These are phyloP conservation scores for Leccinum fibrillosum DNA, from an alignment of 768 basidiomycete species.

Conservation along the genomic window DNA sequence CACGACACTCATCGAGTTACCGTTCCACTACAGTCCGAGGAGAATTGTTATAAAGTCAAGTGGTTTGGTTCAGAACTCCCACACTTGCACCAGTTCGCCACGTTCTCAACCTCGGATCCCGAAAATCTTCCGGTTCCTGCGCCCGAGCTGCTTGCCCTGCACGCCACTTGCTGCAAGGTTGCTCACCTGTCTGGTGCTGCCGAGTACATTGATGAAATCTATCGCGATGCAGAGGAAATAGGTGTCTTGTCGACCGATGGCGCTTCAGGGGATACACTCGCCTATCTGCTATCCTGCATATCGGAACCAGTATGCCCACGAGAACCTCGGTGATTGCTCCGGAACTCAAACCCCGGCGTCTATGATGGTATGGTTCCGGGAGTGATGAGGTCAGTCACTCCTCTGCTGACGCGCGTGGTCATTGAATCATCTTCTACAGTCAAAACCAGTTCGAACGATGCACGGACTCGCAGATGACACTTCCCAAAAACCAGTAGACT, in stretches of 20 bases:
- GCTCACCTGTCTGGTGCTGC: conserved; percentile 23
- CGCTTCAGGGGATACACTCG: not conserved
- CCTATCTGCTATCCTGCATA: not conserved
- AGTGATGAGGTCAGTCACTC: too few relatives aligned
- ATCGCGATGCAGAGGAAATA: conserved; percentile 3
- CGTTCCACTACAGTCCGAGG: not conserved
- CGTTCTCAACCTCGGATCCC: conserved; percentile 5
- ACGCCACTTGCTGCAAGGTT: conserved; percentile 24
- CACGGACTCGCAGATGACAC: too few relatives aligned
- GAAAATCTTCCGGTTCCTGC: conserved; percentile 14
- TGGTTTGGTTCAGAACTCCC: not conserved
- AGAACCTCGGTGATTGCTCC: too few relatives aligned
- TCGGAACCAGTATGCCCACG: not conserved
- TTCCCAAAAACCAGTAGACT: too few relatives aligned
- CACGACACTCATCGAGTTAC: not conserved
- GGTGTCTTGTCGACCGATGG: conserved; percentile 3
- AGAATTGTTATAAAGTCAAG: conserved; percentile 7
- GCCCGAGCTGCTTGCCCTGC: conserved; percentile 11
- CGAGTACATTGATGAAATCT: conserved; percentile 17
- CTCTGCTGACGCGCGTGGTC: too few relatives aligned
- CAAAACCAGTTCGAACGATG: too few relatives aligned
- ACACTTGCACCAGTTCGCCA: not conserved
- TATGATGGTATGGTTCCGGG: too few relatives aligned
- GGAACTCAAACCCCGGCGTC: too few relatives aligned
- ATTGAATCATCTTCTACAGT: too few relatives aligned